Conservation (phyloP, 192 early-diverging fungal genomes). For the Gigaspora rosea region DNA sequence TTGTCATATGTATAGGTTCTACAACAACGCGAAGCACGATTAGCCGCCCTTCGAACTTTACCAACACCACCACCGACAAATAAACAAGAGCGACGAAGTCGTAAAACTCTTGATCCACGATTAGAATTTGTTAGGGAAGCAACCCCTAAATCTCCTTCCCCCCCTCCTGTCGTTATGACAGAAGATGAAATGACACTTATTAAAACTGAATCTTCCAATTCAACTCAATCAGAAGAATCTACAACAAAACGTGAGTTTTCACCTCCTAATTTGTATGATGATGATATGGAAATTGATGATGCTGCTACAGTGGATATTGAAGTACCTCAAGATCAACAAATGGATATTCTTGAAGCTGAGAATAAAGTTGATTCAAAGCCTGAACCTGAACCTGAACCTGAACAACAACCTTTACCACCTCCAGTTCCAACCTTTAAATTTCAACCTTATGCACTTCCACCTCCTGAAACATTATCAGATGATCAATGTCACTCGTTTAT, state of each 20-base stretch:
- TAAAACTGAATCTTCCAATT: background rate
- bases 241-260: background rate
- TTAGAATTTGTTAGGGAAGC: background rate
- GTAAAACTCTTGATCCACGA: constrained; percentile 7
- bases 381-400: background rate
- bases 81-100: background rate
- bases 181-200: background rate
- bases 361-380: background rate
- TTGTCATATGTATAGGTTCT: background rate
- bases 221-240: background rate
- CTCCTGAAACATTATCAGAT: constrained; percentile 22
- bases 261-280: background rate
- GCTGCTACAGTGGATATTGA: background rate
- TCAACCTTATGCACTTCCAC: constrained; percentile 42
- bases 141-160: constrained; percentile 5
- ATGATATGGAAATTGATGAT: constrained; percentile 18
- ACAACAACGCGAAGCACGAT: background rate
- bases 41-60: background rate
- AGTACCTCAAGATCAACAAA: background rate
- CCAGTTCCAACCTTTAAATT: constrained; percentile 41
- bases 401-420: background rate
- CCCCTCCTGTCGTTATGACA: background rate
- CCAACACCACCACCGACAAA: background rate
- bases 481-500: constrained; percentile 33
- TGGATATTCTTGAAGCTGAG: background rate